Base-by-base conservation (phyloP, 495 filamentous ascomycete species). In the Penicillium samsonianum region DNA sequence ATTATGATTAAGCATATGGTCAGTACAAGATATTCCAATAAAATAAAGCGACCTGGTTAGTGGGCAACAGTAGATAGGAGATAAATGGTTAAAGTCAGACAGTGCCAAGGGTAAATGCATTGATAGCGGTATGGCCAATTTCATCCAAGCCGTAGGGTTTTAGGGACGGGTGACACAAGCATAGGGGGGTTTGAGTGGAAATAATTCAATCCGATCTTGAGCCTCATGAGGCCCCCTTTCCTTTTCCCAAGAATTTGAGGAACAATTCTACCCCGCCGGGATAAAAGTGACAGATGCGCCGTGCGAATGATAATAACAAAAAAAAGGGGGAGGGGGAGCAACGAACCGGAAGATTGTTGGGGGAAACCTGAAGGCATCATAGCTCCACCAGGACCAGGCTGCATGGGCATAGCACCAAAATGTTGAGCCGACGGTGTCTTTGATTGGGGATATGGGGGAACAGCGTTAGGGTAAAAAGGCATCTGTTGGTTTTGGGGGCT, bases 291-390 rank as follows among this genome's bases (percentile, higher is more conserved):
- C 43, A 43, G 38, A 50, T 53, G 26, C 48, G 48, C 44, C 20
- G n/a, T 37, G 55, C 17, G 46, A 55, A 53, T 26, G 25, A 65
- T 50, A 53, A 65, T 50, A 53, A 65, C 1, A 1, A 52, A 50
- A 57, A 11, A 44, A 55, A 17, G 37, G 54, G 44, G 38, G 49
- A 47, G 44, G 58, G 57, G 50, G 45, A 20, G 28, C 11, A 61
- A 71, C 74, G 61, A 73, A 77, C 74, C 74, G 50, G 72, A 61
- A 25, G 71, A 72, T 44, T 74, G 73, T 41, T 74, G 73, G 58
- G 73, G 67, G 53, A 74, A 76, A 47, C 70, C 68, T 42, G 70
- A 58, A 19, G 75, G 70, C 67, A 79, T 77, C 70, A 77, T 74
- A 60, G 70, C 67, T 73, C 76, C 76, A 69, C 72, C 67, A 40